Evolutionary conservation across 2,329 filamentous ascomycete genomes (phyloP), one percentile per base, ranked within the genome.

Genomic region (Penicillium hesseltinei): DNA sequence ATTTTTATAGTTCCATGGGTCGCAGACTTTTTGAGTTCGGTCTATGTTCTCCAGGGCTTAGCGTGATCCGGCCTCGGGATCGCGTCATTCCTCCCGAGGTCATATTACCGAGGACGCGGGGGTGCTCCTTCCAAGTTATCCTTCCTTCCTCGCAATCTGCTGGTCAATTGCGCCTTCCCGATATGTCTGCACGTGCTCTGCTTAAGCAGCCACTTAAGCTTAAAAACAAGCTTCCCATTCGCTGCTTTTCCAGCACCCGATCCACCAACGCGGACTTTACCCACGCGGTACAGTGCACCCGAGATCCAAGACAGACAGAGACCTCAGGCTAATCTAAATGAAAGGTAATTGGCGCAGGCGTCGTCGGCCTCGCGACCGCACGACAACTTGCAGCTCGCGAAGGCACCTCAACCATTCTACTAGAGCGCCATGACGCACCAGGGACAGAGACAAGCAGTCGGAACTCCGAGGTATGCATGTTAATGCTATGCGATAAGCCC

Each of bases 371-470:
- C 2, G 89, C 92, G 9, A 84, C 92, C 54, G 90, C 91, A 5
- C 84, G 89, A 5, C 82, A 87, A 61, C 82, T 96, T 25, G 86
- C 91, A 53, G 74, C 76, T 57, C 78, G 81, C 58, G 79, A 85
- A 33, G 78, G 81, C 21, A 81, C 82, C 6, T 85, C 84, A 2
- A 93, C 90, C 0, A 81, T 96, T 13, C 80, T 96, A 53, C 85
- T 97, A 2, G 92, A 97, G 75, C 86, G 89, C 27, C 90, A 96
- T 78, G 75, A 80, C 23, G 81, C 83, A 50, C 81, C 90, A 27
- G 92, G 92, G 49, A 93, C 86, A 29, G 92, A 97, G 78, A 96
- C 92, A 0, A 92, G 89, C 61, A 90, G 89, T 63, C 87, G 92
- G 65, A 97, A 96, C 78, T 93, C 89, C 70, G 92, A 97, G 82